Evolutionary conservation across 768 basidiomycete species (phyloP), one percentile per base, ranked within the genome.

Genomic region (Lactarius sanguifluus): DNA sequence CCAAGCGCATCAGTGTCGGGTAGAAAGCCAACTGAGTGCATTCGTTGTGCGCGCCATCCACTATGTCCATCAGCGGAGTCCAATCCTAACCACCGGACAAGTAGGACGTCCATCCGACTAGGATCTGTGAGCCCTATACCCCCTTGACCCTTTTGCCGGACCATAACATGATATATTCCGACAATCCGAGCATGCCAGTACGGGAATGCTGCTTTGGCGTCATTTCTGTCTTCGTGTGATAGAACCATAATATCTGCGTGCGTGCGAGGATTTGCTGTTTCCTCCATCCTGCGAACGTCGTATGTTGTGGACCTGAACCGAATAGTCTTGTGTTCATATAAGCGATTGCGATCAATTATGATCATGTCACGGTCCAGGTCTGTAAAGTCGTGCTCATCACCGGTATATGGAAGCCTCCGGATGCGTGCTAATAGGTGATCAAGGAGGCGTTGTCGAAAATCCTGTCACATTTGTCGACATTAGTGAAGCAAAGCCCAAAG

Each of bases 171-270:
- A 56, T 72, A 75, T 7, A 78, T 71, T 0, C 68, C 64, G 8
- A 74, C 28, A 2, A 77, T 32, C 3, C 72, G 70, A 0, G 76
- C 76, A 62, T 76, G 77, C 72, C 71, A 73, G 64, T 68, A 78
- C 0, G 73, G 72, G 54, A 75, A 72, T 28, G 28, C 28, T 28
- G 28, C 9, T 3, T 58, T 4, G 7, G 12, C 1, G 15, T 58
- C 34, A 13, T 18, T 23, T 64, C 9, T 71, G 28, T 28, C 28
- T 28, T 28, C 71, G 16, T 66, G 59, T 0, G 71, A 30, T 0
- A 72, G 69, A 0, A 72, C 40, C 72, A 77, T 74, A 45, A 84
- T 60, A 41, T 81, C 54, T 32, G 54, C 54, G 10, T 55, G 54
- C 0, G 16, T 55, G 1, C 28, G 54, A 2, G 54, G 30, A 3